Percentiles rank a stretch among this genome's conserved stretches.
These are phyloP conservation scores for Ceratocystis colombiana DNA, from an alignment of 2,329 filamentous ascomycete species.

Conservation along the genomic window DNA sequence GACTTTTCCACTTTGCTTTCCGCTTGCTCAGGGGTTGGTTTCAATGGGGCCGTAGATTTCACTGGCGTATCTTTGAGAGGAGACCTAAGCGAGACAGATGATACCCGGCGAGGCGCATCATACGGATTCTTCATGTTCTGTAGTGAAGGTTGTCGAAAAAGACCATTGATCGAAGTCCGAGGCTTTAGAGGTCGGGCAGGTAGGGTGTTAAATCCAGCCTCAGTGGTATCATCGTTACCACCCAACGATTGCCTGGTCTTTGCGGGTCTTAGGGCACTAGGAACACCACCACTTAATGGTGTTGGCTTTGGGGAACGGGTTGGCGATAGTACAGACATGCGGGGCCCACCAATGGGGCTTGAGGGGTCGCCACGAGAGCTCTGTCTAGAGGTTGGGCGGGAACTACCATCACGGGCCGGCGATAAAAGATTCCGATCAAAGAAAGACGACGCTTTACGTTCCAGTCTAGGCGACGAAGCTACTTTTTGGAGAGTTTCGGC, in stretches of 20 bases:
- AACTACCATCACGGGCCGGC: constrained; percentile 32
- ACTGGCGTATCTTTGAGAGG: constrained; percentile 14
- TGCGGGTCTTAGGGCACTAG: constrained; percentile 34
- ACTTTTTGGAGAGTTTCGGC: constrained; percentile 73
- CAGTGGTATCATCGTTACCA: constrained; percentile 28
- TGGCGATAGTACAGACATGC: constrained; percentile 32
- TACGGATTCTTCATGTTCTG: constrained; percentile 33
- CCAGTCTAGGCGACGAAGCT: constrained; percentile 64
- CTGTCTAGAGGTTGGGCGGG: constrained; percentile 26
- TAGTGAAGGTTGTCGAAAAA: constrained; percentile 47
- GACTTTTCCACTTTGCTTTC: constrained; percentile 46
- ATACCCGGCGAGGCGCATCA: constrained; percentile 27
- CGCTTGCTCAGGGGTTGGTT: constrained; percentile 20
- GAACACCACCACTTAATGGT: constrained; percentile 38
- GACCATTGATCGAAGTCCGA: constrained; percentile 43
- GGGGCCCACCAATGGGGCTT: constrained; percentile 44
- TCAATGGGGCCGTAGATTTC: constrained; percentile 11
- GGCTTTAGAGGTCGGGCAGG: constrained; percentile 40
- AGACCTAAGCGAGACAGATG: constrained; percentile 23
- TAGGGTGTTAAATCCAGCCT: constrained; percentile 37
- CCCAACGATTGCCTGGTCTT: constrained; percentile 29
- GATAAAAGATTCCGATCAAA: constrained; percentile 43
- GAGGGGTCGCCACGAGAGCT: constrained; percentile 31
- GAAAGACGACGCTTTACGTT: constrained; percentile 59
- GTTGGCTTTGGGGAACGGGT: constrained; percentile 40